These are phyloP conservation scores for Arthrobotrys musiformis DNA, from an alignment of 2,329 filamentous ascomycete species.

Conservation along the genomic window DNA sequence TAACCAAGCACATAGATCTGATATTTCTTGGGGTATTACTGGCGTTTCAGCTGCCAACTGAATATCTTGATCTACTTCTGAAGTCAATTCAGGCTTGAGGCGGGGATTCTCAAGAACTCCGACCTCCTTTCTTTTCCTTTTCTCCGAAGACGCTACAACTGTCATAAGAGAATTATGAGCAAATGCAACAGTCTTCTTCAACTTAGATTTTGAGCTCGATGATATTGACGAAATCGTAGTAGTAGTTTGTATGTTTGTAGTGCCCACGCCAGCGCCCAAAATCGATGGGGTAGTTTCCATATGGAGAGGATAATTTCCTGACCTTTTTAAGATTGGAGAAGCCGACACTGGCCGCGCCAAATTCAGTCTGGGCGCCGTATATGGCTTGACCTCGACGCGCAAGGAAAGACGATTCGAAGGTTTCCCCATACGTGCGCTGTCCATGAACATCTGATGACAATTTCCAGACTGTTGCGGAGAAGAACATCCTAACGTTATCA, in stretches of 20 bases:
- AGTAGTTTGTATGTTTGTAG: neutral
- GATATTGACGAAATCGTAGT: neutral
- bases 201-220: neutral
- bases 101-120: neutral
- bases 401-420: neutral
- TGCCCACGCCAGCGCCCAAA: neutral
- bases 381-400: slow-evolving; percentile 23
- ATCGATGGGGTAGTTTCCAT: too few relatives aligned
- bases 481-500: neutral
- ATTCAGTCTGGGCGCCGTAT: neutral
- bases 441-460: neutral
- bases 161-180: neutral
- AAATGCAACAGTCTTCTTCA: slow-evolving; percentile 17
- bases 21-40: neutral
- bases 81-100: neutral
- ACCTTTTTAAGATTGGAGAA: neutral
- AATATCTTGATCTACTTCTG: neutral
- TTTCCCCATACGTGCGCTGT: neutral
- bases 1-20: neutral
- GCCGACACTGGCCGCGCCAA: neutral
- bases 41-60: neutral
- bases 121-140: neutral
- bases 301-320: neutral
- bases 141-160: neutral
- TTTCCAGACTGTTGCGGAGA: neutral